phyloP scores from a whole-genome alignment of 441 rosid genomes.

The Pelargonium fulgidum region DNA sequence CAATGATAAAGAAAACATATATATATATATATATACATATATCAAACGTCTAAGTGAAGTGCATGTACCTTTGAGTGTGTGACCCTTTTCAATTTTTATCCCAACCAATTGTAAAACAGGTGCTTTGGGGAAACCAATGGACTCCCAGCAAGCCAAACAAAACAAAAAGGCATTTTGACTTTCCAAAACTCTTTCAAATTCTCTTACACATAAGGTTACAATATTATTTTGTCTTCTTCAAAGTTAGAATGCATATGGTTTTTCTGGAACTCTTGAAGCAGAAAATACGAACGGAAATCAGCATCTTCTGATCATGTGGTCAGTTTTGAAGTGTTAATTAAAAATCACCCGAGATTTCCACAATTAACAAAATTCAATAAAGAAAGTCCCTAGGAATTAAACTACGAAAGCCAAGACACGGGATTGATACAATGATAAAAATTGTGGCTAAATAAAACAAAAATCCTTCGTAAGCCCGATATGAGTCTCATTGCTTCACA shows the following conservation, averaged over 20 bases:
- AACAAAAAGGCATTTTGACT: not conserved
- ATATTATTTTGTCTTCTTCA: not conserved
- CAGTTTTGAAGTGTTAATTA: too few relatives aligned
- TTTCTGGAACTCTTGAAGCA: not conserved
- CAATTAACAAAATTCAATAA: not conserved
- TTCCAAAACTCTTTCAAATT: too few relatives aligned
- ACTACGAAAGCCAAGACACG: not conserved
- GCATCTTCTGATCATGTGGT: too few relatives aligned
- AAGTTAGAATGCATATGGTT: not conserved
- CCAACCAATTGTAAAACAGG: not conserved
- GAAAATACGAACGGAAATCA: not conserved
- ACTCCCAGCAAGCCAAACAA: constrained; percentile 2
- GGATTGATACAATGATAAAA: not conserved
- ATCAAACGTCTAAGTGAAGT: not conserved
- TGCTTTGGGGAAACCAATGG: not conserved
- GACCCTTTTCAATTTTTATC: constrained; percentile 1
- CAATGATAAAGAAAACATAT: not conserved
- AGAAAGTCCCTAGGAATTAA: not conserved
- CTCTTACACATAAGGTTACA: not conserved
- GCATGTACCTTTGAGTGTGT: not conserved
- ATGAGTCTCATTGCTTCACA: not conserved
- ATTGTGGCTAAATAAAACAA: not conserved
- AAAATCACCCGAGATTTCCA: not conserved
- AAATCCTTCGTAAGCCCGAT: not conserved
- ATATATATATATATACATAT: not conserved